Base-by-base conservation (phyloP, 169 alveolate genomes). In the Plasmodium inui region DNA sequence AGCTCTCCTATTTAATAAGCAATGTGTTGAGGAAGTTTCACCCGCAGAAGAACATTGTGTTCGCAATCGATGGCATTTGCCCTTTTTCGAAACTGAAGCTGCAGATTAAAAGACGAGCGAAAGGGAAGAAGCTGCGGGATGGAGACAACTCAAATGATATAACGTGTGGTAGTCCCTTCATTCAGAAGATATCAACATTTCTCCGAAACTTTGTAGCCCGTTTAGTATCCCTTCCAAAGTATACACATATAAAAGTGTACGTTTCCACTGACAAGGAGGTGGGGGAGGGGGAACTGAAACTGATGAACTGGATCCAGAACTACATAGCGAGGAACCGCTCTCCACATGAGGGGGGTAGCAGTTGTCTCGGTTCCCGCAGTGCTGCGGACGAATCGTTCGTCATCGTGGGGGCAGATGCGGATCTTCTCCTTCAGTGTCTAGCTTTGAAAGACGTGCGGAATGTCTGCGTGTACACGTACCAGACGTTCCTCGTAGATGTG, bases 231-330 rank as follows among this genome's bases (percentile, higher is more conserved):
- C 71, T 88, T 1, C 57, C 61, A 30, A 76, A 73, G 61, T 91
- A 72, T 90, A 32, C n/a, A 9, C 6, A 76, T 22, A 82, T 61
- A 14, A 95, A 92, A 39, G 67, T 95, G 71, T 95, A 41, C 72
- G 26, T 93, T 7, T 95, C 97, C 26, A 95, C 96, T 3, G 85
- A 93, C 46, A 55, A 74, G 34, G 95, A 94, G 28, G 83, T 67
- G 79, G 97, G 97, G 22, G 97, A 95, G 30, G 97, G 97, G 6
- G 97, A 95, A 90, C 86, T 95, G 4, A 95, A 95, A 82, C 92
- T 95, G 8, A 92, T 93, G 93, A 92, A 95, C 30, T 95, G 97
- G 97, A 83, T 95, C 14, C 50, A 17, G 67, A 91, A 72, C 44
- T 80, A 82, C 32, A 57, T 88, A 39, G n/a, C 26, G 72, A 6